Evolutionary conservation across 495 filamentous ascomycete species (phyloP), one percentile per base, ranked within the genome.

Genomic region (Podospora bellae-mahoneyi): DNA sequence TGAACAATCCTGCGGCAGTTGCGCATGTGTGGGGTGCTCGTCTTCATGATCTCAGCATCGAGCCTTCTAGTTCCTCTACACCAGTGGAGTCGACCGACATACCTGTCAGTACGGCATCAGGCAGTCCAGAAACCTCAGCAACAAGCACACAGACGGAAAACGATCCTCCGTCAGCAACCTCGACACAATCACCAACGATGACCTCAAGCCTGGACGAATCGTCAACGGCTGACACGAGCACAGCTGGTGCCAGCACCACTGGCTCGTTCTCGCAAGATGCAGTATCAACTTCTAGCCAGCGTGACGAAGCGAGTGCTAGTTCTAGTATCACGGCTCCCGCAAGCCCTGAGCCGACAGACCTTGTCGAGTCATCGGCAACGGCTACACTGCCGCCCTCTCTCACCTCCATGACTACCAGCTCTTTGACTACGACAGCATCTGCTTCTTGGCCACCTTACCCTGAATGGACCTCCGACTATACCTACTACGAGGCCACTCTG

Each of bases 401-500:
- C 6, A 58, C 16, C 56, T 58, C 56, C 3, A 58, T 27, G 56
- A 26, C 19, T n/a, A 58, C 19, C 56, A 20, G 18, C n/a, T 7
- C n/a, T 5, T 3, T 9, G 23, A 20, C 56, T 20, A n/a, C 6
- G 18, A 20, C 56, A n/a, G 23, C 56, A 3, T 9, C 56, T 9
- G 23, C 56, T n/a, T 58, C 56, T 5, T 58, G 56, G 56, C 56
- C 56, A 1, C 56, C 56, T n/a, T 26, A 19, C 10, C n/a, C 63
- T 9, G 9, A 28, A 20, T 64, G 63, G 63, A 64, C 26, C 7
- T 55, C 63, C 39, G 26, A 16, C 18, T 64, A 64, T 18, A 64
- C 23, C 4, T 64, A 56, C 48, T 27, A 55, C 4, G 63, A 32
- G 44, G 63, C 27, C 10, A n/a, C 10, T 20, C 10, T 64, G 1